A percentile compares a stretch with the other conserved stretches of the same genome.
Conservation (phyloP, 2,329 filamentous ascomycete genomes). For the Trichoderma atrobrunneum region DNA sequence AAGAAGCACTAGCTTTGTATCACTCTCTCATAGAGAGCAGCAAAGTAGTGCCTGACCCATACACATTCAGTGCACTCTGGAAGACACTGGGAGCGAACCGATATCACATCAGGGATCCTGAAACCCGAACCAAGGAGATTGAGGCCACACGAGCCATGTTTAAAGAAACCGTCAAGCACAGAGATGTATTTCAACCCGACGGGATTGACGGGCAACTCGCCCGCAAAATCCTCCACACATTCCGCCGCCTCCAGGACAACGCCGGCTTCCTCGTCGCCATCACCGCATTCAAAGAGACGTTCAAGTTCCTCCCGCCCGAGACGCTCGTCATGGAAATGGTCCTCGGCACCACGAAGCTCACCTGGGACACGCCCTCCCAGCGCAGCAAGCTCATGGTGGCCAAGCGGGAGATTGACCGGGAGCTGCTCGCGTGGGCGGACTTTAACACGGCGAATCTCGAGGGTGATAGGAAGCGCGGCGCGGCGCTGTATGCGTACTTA, state of each 20-base stretch:
- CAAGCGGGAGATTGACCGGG: constrained; percentile 43
- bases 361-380: constrained; percentile 41
- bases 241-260: constrained; percentile 46
- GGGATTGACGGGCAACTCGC: constrained; percentile 47
- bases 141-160: constrained; percentile 46
- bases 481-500: constrained; percentile 44
- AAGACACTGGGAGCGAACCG: constrained; percentile 54
- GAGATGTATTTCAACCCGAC: constrained; percentile 42
- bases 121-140: constrained; percentile 31
- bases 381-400: constrained; percentile 42
- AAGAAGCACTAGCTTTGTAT: constrained; percentile 56
- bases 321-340: constrained; percentile 47
- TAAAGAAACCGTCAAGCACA: constrained; percentile 27
- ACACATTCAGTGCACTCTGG: constrained; percentile 69
- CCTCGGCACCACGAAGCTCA: constrained; percentile 43
- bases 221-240: constrained; percentile 50
- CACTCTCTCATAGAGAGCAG: constrained; percentile 48
- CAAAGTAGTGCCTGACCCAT: constrained; percentile 58
- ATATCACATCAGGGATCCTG: constrained; percentile 35
- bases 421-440: constrained; percentile 31
- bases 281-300: constrained; percentile 41
- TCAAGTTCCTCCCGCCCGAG: constrained; percentile 45
- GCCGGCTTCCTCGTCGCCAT: constrained; percentile 47
- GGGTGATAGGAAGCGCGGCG: constrained; percentile 30
- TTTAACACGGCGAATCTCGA: constrained; percentile 38